phyloP scores from a whole-genome alignment of 768 basidiomycete genomes.

The Tylopilus sp. region DNA sequence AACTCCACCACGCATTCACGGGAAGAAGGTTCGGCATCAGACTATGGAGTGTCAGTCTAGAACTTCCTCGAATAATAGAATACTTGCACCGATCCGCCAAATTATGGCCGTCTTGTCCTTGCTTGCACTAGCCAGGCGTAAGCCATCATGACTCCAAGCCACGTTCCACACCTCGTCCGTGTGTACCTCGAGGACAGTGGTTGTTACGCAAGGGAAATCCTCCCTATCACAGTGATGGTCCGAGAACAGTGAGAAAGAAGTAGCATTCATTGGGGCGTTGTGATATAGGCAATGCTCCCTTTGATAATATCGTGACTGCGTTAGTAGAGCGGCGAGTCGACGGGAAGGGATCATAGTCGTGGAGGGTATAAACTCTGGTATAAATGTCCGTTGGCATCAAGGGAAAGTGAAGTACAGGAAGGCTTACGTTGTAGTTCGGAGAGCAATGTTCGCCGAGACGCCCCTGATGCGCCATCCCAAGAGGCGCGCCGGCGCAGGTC shows the following conservation, averaged over 20 bases:
- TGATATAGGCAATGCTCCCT: constrained; percentile 83
- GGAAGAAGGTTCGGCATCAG: constrained; percentile 45
- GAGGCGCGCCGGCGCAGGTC: constrained; percentile 77
- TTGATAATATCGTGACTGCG: constrained; percentile 83
- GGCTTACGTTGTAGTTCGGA: constrained; percentile 75
- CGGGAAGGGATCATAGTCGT: constrained; percentile 90
- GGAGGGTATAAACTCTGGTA: constrained; percentile 81
- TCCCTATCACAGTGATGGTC: constrained; percentile 83
- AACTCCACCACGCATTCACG: constrained; percentile 59
- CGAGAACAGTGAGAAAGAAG: constrained; percentile 75
- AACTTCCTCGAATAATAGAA: constrained; percentile 4
- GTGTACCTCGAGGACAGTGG: constrained; percentile 82
- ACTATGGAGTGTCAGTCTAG: constrained; percentile 28
- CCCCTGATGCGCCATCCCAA: constrained; percentile 88
- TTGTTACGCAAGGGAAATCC: constrained; percentile 82
- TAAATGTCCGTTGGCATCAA: background rate
- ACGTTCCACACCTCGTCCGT: constrained; percentile 94
- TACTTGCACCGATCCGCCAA: constrained; percentile 78
- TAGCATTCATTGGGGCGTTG: constrained; percentile 56
- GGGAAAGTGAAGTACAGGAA: background rate
- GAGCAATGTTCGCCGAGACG: constrained; percentile 74
- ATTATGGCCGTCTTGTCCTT: constrained; percentile 87
- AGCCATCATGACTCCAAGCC: constrained; percentile 91
- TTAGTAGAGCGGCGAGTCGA: constrained; percentile 79
- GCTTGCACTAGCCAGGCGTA: constrained; percentile 80